Evolutionary conservation across 116 monocot genomes (phyloP), one percentile per base, ranked within the genome.

Genomic region (Iris pallida): DNA sequence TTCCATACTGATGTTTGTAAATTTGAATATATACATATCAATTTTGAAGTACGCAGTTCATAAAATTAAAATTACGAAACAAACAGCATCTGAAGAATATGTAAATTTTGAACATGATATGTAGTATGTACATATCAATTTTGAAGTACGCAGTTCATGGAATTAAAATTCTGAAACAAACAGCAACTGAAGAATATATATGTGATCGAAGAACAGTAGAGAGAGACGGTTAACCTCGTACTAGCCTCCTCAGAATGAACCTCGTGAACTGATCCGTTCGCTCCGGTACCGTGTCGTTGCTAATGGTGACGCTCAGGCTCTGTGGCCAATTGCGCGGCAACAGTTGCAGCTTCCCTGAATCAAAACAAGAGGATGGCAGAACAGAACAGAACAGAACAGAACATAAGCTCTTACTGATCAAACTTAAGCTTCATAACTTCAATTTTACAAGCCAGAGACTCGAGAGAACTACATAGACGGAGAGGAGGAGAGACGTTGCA

Each of bases 161-260:
- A 48, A 6, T 48, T 48, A 48, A 48, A 51, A 9, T 9, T 51
- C 13, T 7, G 49, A 7, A 7, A 51, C 49, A 51, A 1, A 7
- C 1, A 51, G 49, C 49, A 51, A 7, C 13, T 13, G 7, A 51
- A 51, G 7, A 9, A 51, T 1, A 1, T 51, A 4, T 13, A 48
- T 5, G 47, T 6, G 47, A 48, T 6, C 7, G 7, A 51, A 51
- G 49, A 51, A 51, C 1, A 1, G 7, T 9, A 51, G 4, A 51
- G 13, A 13, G 0, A 9, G 13, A 4, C 1, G 13, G 13, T 9
- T 13, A 9, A 67, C 67, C 67, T 67, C 41, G 8, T 53, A 55
- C 51, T 20, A 67, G 55, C 54, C 67, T 53, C 42, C 54, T 4
- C 0, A 67, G 42, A 53, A 67, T 53, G 42, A 67, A 67, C 42